Percentiles rank a stretch among this genome's conserved stretches.
These are phyloP conservation scores for Prunus mume DNA, from an alignment of 306 rosid genomes.

Conservation along the genomic window DNA sequence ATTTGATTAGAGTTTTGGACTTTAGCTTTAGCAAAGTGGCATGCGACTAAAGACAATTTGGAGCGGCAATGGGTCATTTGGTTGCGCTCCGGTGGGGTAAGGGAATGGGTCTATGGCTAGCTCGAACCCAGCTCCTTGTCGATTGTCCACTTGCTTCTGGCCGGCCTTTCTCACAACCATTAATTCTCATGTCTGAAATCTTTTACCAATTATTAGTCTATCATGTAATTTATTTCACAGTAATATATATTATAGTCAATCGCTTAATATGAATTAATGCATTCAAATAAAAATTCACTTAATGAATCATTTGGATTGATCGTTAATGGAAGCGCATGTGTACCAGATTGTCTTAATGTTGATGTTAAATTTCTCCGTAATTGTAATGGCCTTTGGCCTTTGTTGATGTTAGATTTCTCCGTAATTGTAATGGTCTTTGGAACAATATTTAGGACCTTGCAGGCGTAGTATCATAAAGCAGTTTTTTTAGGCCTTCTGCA, in stretches of 20 bases:
- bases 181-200: background rate
- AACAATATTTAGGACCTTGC: background rate
- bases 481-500: background rate
- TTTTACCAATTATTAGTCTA: too few species aligned
- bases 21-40: constrained; percentile 1
- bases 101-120: background rate
- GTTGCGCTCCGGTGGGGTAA: background rate
- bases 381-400: too few species aligned
- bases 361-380: too few species aligned
- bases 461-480: background rate
- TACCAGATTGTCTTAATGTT: too few species aligned
- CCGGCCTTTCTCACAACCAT: background rate
- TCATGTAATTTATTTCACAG: too few species aligned
- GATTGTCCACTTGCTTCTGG: background rate
- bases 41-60: constrained; percentile 3
- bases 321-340: too few species aligned
- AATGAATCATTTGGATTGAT: too few species aligned
- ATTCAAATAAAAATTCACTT: too few species aligned
- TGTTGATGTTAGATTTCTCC: too few species aligned
- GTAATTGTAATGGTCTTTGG: background rate
- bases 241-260: too few species aligned
- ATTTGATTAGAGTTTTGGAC: background rate
- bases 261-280: too few species aligned
- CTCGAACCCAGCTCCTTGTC: background rate
- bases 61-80: constrained; percentile 11